Evolutionary conservation across 495 filamentous ascomycete genomes (phyloP), one percentile per base, ranked within the genome.

Genomic region (Xylaria intraflava): DNA sequence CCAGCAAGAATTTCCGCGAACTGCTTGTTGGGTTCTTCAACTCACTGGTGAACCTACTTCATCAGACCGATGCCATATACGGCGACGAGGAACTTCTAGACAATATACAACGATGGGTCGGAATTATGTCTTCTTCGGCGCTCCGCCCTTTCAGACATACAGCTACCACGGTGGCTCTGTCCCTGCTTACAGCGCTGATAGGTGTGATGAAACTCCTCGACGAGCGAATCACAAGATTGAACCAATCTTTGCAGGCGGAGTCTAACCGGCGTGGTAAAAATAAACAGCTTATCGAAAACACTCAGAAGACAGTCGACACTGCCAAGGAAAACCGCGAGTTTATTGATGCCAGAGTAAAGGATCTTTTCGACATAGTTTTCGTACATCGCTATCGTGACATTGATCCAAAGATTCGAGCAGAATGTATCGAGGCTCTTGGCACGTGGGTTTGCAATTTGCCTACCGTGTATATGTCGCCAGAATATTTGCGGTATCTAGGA

Each of bases 341-440:
- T 2, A 73, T 89, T 43, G 81, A 90, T 57, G 75, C 73, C 1
- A 77, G 82, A 47, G 80, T 96, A 41, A 84, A 84, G 53, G 86
- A 92, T 60, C 83, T 88, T 48, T 90, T 96, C 57, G 86, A 95
- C 51, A 85, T 87, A 12, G 83, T 96, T 24, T 98, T 93, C 59
- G 83, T 95, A 26, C 90, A 97, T 67, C 87, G 93, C 23, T 97
- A 96, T 66, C 88, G 93, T 30, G 93, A 98, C 58, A 80, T 96
- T 19, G 93, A 98, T 67, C 79, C 88, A 1, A 86, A 76, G 55
- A 95, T 98, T 47, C 82, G 93, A 31, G 79, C 82, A 2, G 89
- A 95, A 55, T 95, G 90, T 62, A 80, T 95, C 40, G 79, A 83
- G 46, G 88, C 89, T 7, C 76, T 98, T 20, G 89, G 90, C 33